phyloP scores from a whole-genome alignment of 441 rosid species.

The Manihot esculenta region DNA sequence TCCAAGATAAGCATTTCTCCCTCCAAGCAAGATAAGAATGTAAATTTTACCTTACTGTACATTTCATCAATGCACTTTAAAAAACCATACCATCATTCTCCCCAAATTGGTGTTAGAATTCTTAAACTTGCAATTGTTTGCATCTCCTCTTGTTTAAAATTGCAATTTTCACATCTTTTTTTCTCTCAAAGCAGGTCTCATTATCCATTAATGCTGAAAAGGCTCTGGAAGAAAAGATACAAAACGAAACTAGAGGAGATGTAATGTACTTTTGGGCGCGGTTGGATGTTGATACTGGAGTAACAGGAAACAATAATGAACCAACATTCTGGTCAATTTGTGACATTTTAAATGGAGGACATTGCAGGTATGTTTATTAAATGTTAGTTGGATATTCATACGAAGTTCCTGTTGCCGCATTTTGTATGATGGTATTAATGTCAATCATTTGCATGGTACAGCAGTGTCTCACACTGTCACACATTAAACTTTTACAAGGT shows the following conservation, averaged over 20 bases:
- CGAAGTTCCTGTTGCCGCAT: neutral
- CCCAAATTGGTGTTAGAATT: neutral
- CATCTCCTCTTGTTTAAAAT: neutral
- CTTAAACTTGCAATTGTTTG: neutral
- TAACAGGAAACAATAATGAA: slow-evolving; percentile 42
- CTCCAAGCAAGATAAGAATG: neutral
- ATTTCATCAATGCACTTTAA: neutral
- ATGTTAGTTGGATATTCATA: slow-evolving; percentile 15
- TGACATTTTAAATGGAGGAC: slow-evolving; percentile 85
- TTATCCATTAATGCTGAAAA: slow-evolving; percentile 74
- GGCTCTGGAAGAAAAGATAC: slow-evolving; percentile 69
- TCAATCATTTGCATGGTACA: neutral
- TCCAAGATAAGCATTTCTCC: no score
- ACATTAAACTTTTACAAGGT: neutral
- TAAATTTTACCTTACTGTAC: neutral
- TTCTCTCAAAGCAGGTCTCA: slow-evolving; percentile 64
- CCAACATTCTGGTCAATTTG: slow-evolving; percentile 96
- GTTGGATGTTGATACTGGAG: slow-evolving; percentile 59
- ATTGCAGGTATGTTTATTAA: slow-evolving; percentile 66
- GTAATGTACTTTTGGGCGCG: slow-evolving; percentile 87
- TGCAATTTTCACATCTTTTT: neutral
- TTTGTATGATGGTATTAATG: neutral
- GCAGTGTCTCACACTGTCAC: neutral
- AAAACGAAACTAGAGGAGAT: slow-evolving; percentile 62
- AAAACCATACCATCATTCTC: neutral